Evolutionary conservation across 1,284 basidiomycete species (phyloP).

Genomic region (Pascua guehoae): DNA sequence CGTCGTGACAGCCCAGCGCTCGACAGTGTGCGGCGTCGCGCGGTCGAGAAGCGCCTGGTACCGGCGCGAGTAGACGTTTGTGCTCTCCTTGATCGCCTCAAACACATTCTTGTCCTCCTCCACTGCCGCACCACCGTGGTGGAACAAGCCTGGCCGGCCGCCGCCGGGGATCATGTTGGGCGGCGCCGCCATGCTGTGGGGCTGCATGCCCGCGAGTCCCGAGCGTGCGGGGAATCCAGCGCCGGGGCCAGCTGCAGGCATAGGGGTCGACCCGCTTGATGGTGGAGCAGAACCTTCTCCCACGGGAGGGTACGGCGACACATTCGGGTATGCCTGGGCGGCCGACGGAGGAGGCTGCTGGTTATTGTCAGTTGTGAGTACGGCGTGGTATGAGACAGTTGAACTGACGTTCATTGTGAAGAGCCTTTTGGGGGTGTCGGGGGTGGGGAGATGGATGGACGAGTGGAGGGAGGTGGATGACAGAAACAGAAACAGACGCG

Average conservation of each 20-base stretch:
- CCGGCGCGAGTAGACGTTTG: conserved; percentile 43
- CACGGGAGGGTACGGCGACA: conserved; percentile 21
- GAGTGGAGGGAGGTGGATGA: too few relatives aligned
- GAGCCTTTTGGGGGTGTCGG: background rate
- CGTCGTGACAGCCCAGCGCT: conserved; percentile 82
- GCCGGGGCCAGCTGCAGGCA: conserved; percentile 41
- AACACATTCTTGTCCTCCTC: conserved; percentile 49
- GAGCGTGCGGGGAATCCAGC: conserved; percentile 47
- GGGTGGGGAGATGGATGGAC: background rate
- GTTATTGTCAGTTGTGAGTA: background rate
- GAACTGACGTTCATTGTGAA: conserved; percentile 8
- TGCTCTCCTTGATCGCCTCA: conserved; percentile 45
- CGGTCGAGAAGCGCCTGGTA: conserved; percentile 82
- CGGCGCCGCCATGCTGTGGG: conserved; percentile 36
- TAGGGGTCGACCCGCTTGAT: conserved; percentile 5
- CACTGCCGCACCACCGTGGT: conserved; percentile 29
- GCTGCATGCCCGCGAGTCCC: conserved; percentile 44
- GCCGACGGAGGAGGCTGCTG: conserved; percentile 5
- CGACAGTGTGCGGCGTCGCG: conserved; percentile 80
- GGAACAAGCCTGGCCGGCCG: background rate
- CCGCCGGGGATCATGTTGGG: conserved; percentile 30
- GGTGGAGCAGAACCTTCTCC: background rate
- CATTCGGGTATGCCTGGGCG: conserved; percentile 19
- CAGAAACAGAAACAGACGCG: too few relatives aligned
- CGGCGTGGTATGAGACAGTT: background rate